These are phyloP conservation scores for Trypanosoma scelopori DNA, from an alignment of 208 protist species.

Conservation along the genomic window DNA sequence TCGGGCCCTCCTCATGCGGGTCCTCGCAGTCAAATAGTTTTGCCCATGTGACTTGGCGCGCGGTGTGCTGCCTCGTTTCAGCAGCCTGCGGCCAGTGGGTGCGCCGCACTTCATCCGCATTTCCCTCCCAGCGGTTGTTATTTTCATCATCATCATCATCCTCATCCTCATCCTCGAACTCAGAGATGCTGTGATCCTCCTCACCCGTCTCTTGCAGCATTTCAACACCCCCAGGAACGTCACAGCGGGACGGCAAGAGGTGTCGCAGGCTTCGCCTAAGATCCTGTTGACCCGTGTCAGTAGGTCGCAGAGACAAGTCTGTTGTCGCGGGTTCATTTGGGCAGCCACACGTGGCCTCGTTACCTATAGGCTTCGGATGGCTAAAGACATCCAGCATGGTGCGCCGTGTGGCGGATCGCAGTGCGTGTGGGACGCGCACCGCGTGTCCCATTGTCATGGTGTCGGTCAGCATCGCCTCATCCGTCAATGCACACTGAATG, in stretches of 20 bases:
- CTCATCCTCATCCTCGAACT: slow-evolving; percentile 33
- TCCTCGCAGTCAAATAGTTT: slow-evolving; percentile 16
- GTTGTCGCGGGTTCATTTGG: too few species aligned
- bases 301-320: too few species aligned
- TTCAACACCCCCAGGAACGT: neutral
- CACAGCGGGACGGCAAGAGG: slow-evolving; percentile 32
- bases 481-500: neutral
- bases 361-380: neutral
- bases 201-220: neutral
- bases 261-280: slow-evolving; percentile 42
- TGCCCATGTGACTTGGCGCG: neutral
- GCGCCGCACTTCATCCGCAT: neutral
- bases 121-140: neutral
- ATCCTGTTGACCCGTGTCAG: slow-evolving; percentile 6
- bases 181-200: slow-evolving; percentile 31
- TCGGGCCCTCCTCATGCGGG: neutral
- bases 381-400: slow-evolving; percentile 75
- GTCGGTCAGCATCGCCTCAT: slow-evolving; percentile 5
- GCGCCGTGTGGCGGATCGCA: slow-evolving; percentile 55
- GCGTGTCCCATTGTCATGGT: slow-evolving; percentile 59
- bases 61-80: neutral
- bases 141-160: slow-evolving; percentile 10
- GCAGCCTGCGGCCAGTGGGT: too few species aligned
- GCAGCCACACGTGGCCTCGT: too few species aligned
- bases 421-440: slow-evolving; percentile 51